phyloP scores from a whole-genome alignment of 2,329 filamentous ascomycete species.

The Pseudopyricularia javanii region DNA sequence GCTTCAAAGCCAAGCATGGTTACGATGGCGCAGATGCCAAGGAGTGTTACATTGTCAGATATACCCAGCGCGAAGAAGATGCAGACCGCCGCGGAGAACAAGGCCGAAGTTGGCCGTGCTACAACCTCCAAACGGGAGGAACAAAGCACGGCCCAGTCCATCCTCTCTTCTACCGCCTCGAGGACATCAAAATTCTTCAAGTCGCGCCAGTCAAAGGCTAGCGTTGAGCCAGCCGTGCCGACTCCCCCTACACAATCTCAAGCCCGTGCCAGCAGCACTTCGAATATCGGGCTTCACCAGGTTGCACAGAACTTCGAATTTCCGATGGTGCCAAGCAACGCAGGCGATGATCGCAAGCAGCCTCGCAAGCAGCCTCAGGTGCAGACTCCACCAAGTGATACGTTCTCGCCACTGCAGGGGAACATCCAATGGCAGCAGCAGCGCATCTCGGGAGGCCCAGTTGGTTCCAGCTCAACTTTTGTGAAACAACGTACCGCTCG shows the following conservation, averaged over 20 bases:
- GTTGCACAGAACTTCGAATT: conserved; percentile 6
- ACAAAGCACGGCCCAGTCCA: conserved; percentile 3
- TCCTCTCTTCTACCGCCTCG: conserved; percentile 5
- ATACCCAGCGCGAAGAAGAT: neutral
- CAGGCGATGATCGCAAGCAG: conserved; percentile 4
- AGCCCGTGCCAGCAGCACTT: conserved; percentile 3
- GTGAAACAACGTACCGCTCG: neutral
- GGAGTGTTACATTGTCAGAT: neutral
- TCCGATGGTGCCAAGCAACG: conserved; percentile 1
- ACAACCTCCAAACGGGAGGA: conserved; percentile 1
- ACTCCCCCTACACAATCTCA: neutral
- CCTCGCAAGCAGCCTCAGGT: neutral
- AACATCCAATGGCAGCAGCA: neutral
- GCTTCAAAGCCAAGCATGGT: neutral
- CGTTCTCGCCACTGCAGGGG: neutral
- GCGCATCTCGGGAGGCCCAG: neutral
- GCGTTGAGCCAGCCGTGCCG: conserved; percentile 2
- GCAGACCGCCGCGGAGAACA: neutral
- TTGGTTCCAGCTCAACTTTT: neutral
- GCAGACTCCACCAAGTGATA: neutral
- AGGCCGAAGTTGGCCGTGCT: neutral
- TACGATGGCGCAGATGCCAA: neutral
- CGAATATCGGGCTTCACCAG: conserved; percentile 1
- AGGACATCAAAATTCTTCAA: conserved; percentile 8
- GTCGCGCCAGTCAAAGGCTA: conserved; percentile 3